Evolutionary conservation across 2,329 filamentous ascomycete species (phyloP).

Genomic region (Apiospora rasikravindrae): DNA sequence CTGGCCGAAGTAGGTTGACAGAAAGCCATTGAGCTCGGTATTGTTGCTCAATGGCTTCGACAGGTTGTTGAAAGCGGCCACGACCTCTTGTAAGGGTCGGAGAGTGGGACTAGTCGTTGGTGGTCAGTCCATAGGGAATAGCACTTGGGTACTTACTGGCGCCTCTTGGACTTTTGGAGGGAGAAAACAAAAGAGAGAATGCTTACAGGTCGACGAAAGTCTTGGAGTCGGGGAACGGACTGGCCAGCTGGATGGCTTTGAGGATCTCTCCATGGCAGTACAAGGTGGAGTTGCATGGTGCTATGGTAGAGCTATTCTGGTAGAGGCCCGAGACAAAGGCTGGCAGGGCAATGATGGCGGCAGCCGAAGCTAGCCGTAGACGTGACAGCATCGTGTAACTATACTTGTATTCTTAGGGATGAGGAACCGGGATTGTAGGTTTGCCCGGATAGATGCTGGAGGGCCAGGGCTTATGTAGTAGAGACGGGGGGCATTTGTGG

Average conservation of each 20-base stretch:
- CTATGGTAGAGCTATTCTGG: slow-evolving; percentile 63
- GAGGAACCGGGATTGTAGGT: background rate
- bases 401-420: background rate
- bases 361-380: background rate
- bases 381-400: background rate
- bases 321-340: slow-evolving; percentile 53
- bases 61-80: slow-evolving; percentile 64
- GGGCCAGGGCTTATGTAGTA: background rate
- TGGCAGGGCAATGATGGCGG: background rate
- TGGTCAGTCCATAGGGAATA: background rate
- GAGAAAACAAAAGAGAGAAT: too few relatives aligned
- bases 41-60: slow-evolving; percentile 67
- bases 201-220: slow-evolving; percentile 72
- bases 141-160: background rate
- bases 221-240: slow-evolving; percentile 70
- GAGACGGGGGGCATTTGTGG: too few relatives aligned
- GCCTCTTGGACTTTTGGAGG: background rate
- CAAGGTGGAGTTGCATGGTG: slow-evolving; percentile 70
- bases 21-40: slow-evolving; percentile 64
- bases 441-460: background rate
- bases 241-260: slow-evolving; percentile 65
- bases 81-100: slow-evolving; percentile 62
- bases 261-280: slow-evolving; percentile 72
- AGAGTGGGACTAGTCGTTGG: slow-evolving; percentile 59
- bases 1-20: slow-evolving; percentile 66